Percentiles rank a stretch among this genome's conserved stretches.
phyloP scores from a whole-genome alignment of 1,284 basidiomycete species.

The Ganoderma leucocontextum region DNA sequence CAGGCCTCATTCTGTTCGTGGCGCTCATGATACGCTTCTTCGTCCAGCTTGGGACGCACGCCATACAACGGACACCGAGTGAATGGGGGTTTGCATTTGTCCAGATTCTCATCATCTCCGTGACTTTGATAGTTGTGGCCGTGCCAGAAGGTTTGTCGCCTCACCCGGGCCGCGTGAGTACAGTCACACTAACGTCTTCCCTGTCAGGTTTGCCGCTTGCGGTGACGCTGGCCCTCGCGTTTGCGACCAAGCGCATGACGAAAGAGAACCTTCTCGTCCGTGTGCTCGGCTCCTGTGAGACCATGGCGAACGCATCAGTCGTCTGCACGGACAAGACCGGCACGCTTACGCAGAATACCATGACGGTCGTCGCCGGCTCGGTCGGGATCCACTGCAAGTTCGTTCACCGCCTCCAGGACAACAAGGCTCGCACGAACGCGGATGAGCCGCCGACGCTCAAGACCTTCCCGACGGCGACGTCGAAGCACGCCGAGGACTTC shows the following conservation, averaged over 20 bases:
- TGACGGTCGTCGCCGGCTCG: constrained; percentile 96
- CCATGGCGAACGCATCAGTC: constrained; percentile 97
- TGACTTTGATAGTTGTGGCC: constrained; percentile 95
- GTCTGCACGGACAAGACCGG: constrained; percentile 98
- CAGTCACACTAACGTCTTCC: constrained; percentile 26
- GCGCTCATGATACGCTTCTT: constrained; percentile 96
- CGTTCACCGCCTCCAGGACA: constrained; percentile 81
- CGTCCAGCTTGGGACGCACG: constrained; percentile 75
- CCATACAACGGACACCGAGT: constrained; percentile 71
- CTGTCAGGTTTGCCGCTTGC: constrained; percentile 88
- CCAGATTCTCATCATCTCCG: constrained; percentile 93
- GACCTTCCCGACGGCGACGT: constrained; percentile 30
- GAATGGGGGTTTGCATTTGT: constrained; percentile 93
- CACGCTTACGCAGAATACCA: constrained; percentile 92
- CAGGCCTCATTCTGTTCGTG: constrained; percentile 85
- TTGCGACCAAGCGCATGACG: constrained; percentile 98
- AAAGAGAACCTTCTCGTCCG: constrained; percentile 94
- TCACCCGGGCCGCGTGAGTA: constrained; percentile 17
- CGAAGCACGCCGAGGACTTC: constrained; percentile 74
- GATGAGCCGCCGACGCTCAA: constrained; percentile 58
- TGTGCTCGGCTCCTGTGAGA: constrained; percentile 95
- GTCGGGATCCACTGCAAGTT: constrained; percentile 95
- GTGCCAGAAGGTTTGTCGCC: constrained; percentile 85
- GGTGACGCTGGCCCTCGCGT: constrained; percentile 95
- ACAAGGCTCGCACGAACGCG: constrained; percentile 79